phyloP scores from a whole-genome alignment of 495 filamentous ascomycete species.

The Pseudevernia furfuracea region DNA sequence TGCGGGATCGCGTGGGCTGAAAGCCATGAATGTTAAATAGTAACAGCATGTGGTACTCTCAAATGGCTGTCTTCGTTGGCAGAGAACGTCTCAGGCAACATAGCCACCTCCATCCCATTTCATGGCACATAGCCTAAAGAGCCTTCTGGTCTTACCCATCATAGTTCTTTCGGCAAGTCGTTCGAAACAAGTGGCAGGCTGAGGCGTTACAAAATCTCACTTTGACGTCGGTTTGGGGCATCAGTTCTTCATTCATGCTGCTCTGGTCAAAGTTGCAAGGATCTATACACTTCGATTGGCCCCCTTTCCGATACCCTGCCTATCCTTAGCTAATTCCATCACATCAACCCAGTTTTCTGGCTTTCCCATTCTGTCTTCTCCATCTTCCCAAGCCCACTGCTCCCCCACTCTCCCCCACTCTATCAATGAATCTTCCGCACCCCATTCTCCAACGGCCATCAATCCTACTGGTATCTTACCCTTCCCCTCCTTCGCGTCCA shows the following conservation, averaged over 20 bases:
- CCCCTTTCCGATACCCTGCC: neutral
- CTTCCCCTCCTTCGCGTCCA: constrained; percentile 37
- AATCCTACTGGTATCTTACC: constrained; percentile 67
- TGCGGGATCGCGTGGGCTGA: neutral
- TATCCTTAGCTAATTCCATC: constrained; percentile 20
- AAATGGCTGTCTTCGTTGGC: neutral
- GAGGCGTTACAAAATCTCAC: no score
- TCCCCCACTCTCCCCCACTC: constrained; percentile 67
- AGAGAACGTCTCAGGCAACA: neutral
- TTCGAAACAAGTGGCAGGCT: neutral
- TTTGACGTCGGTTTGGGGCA: no score
- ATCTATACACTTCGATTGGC: neutral
- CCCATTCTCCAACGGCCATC: constrained; percentile 89
- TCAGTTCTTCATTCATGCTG: neutral
- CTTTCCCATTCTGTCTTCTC: constrained; percentile 26
- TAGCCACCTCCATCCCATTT: neutral
- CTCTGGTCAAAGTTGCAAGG: neutral
- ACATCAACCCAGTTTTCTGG: constrained; percentile 43
- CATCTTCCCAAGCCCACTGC: constrained; percentile 40
- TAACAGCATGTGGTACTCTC: neutral
- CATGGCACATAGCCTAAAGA: neutral
- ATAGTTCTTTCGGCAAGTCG: neutral
- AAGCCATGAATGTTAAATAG: neutral
- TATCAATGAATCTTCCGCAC: constrained; percentile 69
- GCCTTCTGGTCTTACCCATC: neutral